phyloP scores from a whole-genome alignment of 371 early-diverging fungal species.

The Umbelopsis sp. region DNA sequence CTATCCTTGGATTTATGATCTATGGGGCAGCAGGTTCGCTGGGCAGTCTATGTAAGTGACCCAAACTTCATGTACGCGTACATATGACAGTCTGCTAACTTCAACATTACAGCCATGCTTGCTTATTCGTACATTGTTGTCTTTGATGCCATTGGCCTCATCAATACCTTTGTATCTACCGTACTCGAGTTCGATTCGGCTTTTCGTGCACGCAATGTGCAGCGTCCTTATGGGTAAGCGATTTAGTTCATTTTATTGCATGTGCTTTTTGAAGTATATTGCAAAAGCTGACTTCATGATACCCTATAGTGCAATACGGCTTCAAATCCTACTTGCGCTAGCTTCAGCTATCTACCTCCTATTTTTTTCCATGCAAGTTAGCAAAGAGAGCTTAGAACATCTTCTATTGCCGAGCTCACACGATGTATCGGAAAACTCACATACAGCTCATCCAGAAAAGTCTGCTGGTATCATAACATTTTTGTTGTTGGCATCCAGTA shows the following conservation, averaged over 20 bases:
- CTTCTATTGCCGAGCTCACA: conserved; percentile 52
- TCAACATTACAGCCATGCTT: conserved; percentile 44
- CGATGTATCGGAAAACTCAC: conserved; percentile 44
- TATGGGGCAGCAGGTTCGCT: conserved; percentile 55
- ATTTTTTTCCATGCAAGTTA: conserved; percentile 68
- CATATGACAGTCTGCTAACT: neutral
- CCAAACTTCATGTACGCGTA: neutral
- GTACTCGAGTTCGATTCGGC: conserved; percentile 50
- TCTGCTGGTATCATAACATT: conserved; percentile 19
- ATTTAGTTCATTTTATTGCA: neutral
- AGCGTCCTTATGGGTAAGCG: conserved; percentile 64
- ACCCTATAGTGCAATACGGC: conserved; percentile 52
- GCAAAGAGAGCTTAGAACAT: conserved; percentile 71
- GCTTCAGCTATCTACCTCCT: conserved; percentile 61
- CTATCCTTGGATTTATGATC: conserved; percentile 46
- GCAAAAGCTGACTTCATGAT: neutral
- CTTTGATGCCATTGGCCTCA: conserved; percentile 68
- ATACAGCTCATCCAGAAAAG: conserved; percentile 32
- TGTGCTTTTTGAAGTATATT: neutral
- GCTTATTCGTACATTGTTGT: conserved; percentile 60
- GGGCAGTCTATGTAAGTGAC: conserved; percentile 54
- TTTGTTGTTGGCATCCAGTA: conserved; percentile 20
- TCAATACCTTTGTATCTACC: conserved; percentile 59
- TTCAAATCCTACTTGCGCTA: conserved; percentile 64
- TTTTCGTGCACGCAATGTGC: conserved; percentile 52